Evolutionary conservation across 2,329 filamentous ascomycete species (phyloP).

Genomic region (Verticillium nonalfalfae): DNA sequence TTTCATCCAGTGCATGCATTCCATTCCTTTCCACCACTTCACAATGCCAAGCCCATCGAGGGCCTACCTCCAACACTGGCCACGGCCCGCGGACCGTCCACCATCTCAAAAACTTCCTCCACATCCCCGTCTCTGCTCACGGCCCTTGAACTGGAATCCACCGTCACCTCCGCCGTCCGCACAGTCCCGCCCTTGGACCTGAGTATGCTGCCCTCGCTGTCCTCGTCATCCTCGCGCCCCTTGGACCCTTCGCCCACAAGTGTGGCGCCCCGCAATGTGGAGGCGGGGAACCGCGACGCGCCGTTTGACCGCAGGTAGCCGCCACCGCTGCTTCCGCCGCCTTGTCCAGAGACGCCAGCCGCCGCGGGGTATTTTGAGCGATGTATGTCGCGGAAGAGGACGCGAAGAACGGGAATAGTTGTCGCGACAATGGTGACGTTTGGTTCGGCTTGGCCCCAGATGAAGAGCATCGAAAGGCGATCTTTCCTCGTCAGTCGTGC

Average conservation of each 20-base stretch:
- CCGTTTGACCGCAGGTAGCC: background rate
- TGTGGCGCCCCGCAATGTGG: background rate
- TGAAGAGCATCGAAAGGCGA: slow-evolving; percentile 2
- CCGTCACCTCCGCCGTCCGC: slow-evolving; percentile 9
- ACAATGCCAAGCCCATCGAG: background rate
- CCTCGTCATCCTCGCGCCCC: slow-evolving; percentile 2
- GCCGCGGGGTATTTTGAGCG: background rate
- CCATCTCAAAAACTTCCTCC: background rate
- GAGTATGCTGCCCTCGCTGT: slow-evolving; percentile 11
- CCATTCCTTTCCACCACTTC: background rate
- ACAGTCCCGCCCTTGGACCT: slow-evolving; percentile 8
- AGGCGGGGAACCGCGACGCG: background rate
- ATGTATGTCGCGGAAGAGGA: slow-evolving; percentile 6
- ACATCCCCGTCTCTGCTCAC: background rate
- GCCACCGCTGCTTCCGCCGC: background rate
- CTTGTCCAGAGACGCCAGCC: background rate
- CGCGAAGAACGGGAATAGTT: slow-evolving; percentile 7
- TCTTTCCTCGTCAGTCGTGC: background rate
- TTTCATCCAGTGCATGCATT: no score
- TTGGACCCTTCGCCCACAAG: background rate
- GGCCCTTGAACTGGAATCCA: slow-evolving; percentile 4
- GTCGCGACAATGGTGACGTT: slow-evolving; percentile 9
- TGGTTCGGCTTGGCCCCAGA: slow-evolving; percentile 8
- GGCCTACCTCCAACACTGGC: background rate
- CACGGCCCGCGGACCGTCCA: background rate